Evolutionary conservation across 371 early-diverging fungal species (phyloP), one percentile per base, ranked within the genome.

Genomic region (Apophysomyces ossiformis): DNA sequence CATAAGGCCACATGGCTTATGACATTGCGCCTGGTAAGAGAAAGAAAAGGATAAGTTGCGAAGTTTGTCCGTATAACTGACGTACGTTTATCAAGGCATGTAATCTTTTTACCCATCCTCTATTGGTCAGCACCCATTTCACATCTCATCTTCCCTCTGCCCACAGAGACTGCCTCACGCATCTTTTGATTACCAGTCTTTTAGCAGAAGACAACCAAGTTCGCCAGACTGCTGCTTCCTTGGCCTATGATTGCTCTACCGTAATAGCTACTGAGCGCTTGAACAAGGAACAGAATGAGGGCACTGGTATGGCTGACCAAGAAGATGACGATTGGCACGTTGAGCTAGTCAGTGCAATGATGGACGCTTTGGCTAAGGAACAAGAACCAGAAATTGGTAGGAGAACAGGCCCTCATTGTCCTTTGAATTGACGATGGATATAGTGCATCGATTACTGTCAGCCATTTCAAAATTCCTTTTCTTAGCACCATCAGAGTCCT

Each of bases 291-390:
- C 68, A 63, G 15, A 43, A 36, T 18, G 74, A 75, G 16, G 80
- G 83, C 5, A 39, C 58, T 4, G 78, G 78, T n/a, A 72, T 71
- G 58, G 68, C 79, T n/a, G 76, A 75, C 13, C 77, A 79, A 62
- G 78, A 82, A 18, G 87, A 87, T 63, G 90, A 89, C 66, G 91
- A 90, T 57, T 92, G 92, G 92, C 73, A 79, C 35, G 75, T 83
- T 12, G 90, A 90, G 63, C 65, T 89, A 41, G 73, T 85, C 8
- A 89, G 90, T 45, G 92, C 90, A 0, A 75, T 89, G 18, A 70
- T 80, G 15, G 83, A 85, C 44, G 89, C 87, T 12, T 64, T 92
- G 18, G 75, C 81, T 35, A 84, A 83, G 57, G 90, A 89, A 60
- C 66, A 45, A 7, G 82, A 80, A n/a, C 71, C 75, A 47, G 75